These are phyloP conservation scores for Acacia confusa DNA, from an alignment of 306 rosid species.

Conservation along the genomic window DNA sequence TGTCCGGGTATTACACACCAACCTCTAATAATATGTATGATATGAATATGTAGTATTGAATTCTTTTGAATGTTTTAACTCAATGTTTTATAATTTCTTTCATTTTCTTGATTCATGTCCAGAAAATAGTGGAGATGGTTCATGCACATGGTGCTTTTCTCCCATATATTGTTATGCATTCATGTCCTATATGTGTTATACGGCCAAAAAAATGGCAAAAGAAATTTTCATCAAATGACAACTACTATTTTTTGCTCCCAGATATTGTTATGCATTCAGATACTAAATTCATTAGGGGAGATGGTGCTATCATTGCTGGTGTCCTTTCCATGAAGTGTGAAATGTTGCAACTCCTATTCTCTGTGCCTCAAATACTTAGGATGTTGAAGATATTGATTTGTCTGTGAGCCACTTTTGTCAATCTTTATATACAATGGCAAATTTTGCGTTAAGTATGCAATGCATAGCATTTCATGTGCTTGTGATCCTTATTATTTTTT, in stretches of 20 bases:
- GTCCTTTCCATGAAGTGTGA: constrained; percentile 85
- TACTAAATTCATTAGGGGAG: constrained; percentile 88
- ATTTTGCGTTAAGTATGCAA: too few species aligned
- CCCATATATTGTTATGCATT: too few species aligned
- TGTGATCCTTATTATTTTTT: constrained; percentile 3
- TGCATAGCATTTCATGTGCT: too few species aligned
- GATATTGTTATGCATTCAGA: constrained; percentile 95
- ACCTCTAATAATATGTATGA: not conserved
- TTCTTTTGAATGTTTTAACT: not conserved
- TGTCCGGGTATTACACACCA: too few species aligned
- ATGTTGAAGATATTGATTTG: constrained; percentile 6
- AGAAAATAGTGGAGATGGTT: constrained; percentile 78
- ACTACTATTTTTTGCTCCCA: constrained; percentile 24
- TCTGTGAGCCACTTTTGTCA: too few species aligned
- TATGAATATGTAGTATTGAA: not conserved
- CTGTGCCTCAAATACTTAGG: constrained; percentile 26
- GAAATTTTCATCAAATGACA: not conserved
- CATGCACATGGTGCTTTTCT: constrained; percentile 78
- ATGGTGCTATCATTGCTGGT: constrained; percentile 89
- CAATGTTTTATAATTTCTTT: constrained; percentile 19
- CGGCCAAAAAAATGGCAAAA: not conserved
- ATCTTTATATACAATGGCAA: too few species aligned
- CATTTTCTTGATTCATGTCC: too few species aligned
- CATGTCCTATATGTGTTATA: not conserved
- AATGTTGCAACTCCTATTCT: constrained; percentile 51